Base-by-base conservation (phyloP, 768 basidiomycete genomes). In the Rhizopogon roseolus region DNA sequence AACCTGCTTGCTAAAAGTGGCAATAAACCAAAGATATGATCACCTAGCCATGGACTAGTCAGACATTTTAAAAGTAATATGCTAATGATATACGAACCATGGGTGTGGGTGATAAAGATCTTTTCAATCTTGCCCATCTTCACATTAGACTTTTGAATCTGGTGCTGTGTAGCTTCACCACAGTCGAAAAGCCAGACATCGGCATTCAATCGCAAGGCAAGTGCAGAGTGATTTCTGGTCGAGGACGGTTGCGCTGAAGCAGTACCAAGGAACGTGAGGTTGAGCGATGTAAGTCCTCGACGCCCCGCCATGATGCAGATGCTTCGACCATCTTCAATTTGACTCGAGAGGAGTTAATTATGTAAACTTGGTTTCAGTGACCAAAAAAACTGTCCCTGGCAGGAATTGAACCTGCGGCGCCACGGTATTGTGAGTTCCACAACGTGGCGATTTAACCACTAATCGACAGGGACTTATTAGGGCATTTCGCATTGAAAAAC, bases 51-150 rank as follows among this genome's bases (percentile, higher is more conserved):
- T 28, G 42, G 8, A n/a, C 16, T 13, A 16, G 29, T 37, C 10
- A 25, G 49, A 17, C 17, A 22, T 2, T 5, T 36, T 36, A n/a
- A 3, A 39, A 16, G 46, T 10, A 40, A 43, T 49, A 42, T 27
- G 11, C 25, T 11, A 38, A 6, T 22, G 17, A 17, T 41, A 25
- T 6, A 44, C 58, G 36, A 53, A 90, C 92, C 91, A 71, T 94
- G 93, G 0, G 88, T 88, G 70, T 95, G 93, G 1, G 93, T 93
- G 55, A 94, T 83, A 66, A 93, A 93, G 27, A 95, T 81, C 67
- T 91, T 92, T 55, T 80, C 77, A 45, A 93, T 85, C 63, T 68
- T 85, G 29, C 89, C 85, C 84, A 90, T 86, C 67, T 82, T 88
- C n/a, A 93, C 76, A 1, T 52, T 59, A 56, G 86, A 88, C 65